phyloP scores from a whole-genome alignment of 495 filamentous ascomycete genomes.

The Talaromyces liani region DNA sequence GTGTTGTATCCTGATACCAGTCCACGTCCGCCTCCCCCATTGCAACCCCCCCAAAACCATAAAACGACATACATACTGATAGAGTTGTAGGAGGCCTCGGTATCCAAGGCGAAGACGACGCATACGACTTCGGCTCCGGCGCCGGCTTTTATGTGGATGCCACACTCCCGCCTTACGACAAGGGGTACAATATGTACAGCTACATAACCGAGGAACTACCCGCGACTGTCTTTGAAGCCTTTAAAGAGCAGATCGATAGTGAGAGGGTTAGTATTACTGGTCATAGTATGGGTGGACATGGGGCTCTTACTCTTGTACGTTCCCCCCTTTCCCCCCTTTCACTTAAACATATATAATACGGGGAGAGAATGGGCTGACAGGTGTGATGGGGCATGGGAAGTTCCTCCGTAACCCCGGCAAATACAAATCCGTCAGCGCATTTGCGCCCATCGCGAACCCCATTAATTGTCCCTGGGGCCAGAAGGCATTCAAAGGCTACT shows the following conservation, averaged over 20 bases:
- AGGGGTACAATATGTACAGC: slow-evolving; percentile 84
- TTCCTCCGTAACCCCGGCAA: slow-evolving; percentile 84
- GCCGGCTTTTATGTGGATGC: slow-evolving; percentile 96
- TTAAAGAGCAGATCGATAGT: slow-evolving; percentile 50
- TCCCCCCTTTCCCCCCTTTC: too few species aligned
- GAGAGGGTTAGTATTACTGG: slow-evolving; percentile 73
- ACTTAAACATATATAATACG: too few species aligned
- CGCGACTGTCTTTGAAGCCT: slow-evolving; percentile 57
- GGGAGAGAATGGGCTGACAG: too few species aligned
- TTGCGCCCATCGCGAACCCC: slow-evolving; percentile 90
- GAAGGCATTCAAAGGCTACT: slow-evolving; percentile 89
- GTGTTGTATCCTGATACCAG: slow-evolving; percentile 92
- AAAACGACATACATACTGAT: background rate
- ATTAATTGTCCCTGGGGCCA: slow-evolving; percentile 82
- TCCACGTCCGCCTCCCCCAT: slow-evolving; percentile 53
- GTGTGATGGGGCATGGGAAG: slow-evolving; percentile 22
- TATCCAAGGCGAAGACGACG: slow-evolving; percentile 72
- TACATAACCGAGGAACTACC: slow-evolving; percentile 85
- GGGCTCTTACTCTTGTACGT: slow-evolving; percentile 72
- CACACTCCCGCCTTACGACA: slow-evolving; percentile 60
- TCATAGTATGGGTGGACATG: slow-evolving; percentile 95
- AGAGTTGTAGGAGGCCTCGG: slow-evolving; percentile 51
- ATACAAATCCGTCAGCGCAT: slow-evolving; percentile 82
- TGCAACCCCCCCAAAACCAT: too few species aligned
- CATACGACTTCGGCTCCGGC: slow-evolving; percentile 83